Evolutionary conservation across 2,329 filamentous ascomycete genomes (phyloP), one percentile per base, ranked within the genome.

Genomic region (Berkeleyomyces basicola): DNA sequence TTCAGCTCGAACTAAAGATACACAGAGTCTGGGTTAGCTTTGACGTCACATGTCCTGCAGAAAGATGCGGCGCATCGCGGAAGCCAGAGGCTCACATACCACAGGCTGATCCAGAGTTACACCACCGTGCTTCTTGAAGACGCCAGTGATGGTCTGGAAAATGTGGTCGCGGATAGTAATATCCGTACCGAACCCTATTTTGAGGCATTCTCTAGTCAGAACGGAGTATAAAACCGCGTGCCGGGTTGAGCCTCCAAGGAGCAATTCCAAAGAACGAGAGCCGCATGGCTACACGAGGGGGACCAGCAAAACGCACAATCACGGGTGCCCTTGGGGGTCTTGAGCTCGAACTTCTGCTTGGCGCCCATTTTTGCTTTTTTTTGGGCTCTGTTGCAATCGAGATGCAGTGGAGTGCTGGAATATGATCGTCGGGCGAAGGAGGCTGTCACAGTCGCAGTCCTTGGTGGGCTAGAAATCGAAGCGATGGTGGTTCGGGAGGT

Each of bases 301-400:
- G 39, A 53, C 33, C 49, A 31, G 33, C 40, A 36, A 42, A 65
- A 69, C 70, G 70, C 64, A 84, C 84, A 95, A 73, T 95, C 90
- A 72, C 89, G 88, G 67, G 90, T 95, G 68, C 90, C 90, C 80
- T 95, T 95, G 66, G 90, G 88, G 70, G 86, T 88, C 79, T 95
- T 95, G 72, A 95, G 80, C 74, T 84, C 83, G 74, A 87, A 85
- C 67, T 78, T 79, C 64, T 71, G 71, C 67, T 78, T 77, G 44
- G 74, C 71, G 61, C 73, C 69, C 73, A 74, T 75, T 42, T 36
- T 55, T 51, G 31, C 36, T 16, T 9, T 62, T 23, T 16, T 59
- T n/a, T 39, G 5, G 36, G 11, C 59, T 14, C 53, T 14, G 43
- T 63, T 23, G 44, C 23, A 37, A n/a, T 33, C 2, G 23, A 23